Evolutionary conservation across 2,329 filamentous ascomycete species (phyloP), one percentile per base, ranked within the genome.

Genomic region (Ceratocystiopsis sp.): DNA sequence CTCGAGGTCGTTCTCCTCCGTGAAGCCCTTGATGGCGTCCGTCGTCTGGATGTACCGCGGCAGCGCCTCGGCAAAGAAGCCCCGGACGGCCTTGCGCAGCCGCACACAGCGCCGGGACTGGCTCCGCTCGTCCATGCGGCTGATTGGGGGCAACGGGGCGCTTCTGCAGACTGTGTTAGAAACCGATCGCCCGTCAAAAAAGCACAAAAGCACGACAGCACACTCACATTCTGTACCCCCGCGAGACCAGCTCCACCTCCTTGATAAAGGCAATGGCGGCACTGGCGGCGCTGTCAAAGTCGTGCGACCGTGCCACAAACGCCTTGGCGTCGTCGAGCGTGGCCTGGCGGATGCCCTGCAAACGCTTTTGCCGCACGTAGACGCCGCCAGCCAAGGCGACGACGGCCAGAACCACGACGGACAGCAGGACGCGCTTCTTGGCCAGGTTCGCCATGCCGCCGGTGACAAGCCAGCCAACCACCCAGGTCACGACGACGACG

Each of bases 181-280:
- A 37, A 42, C 2, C 32, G 19, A 25, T 29, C 19, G 29, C 13
- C 17, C 16, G n/a, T n/a, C 18, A 19, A 18, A 15, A 34, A 25
- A 21, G 7, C 21, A 16, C 37, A 46, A 36, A 29, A 37, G 25
- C 14, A 39, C 19, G 7, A 21, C 19, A 1, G 4, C 19, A 64
- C 78, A 64, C 78, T 59, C 61, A 85, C 77, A 94, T 69, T 61
- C 84, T 73, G 59, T 93, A 95, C 18, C 87, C 87, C 52, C 87
- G 76, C 29, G 87, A 93, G 21, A 95, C 86, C 32, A 95, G 69
- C 62, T 95, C 87, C n/a, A 95, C 86, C 61, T 95, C 87, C 58
- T 94, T 87, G 48, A 95, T 80, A 47, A 94, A 71, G 35, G 81
- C 77, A 44, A 94, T 67, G 3, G 84, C 81, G 32, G 84, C 80